Percentiles rank a stretch among this genome's conserved stretches.
Evolutionary conservation across 345 rosid genomes (phyloP).

Genomic region (Erodium maritimum): DNA sequence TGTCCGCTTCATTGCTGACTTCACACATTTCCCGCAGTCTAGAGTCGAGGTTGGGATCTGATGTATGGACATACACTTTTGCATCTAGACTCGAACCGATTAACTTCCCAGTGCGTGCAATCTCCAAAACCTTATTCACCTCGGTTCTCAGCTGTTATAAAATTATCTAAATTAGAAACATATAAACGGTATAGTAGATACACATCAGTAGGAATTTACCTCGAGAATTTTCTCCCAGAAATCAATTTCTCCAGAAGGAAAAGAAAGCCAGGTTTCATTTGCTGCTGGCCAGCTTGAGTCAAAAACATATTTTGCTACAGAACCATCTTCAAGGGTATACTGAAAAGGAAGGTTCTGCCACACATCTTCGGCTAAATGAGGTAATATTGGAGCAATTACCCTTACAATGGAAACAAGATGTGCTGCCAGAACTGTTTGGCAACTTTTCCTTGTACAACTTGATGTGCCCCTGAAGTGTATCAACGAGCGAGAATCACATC

Average conservation of each 20-base stretch:
- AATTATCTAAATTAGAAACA: constrained; percentile 8
- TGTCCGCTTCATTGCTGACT: constrained; percentile 58
- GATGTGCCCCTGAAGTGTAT: constrained; percentile 51
- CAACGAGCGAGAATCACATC: constrained; percentile 1
- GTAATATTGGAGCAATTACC: constrained; percentile 78
- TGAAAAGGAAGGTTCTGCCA: constrained; percentile 95
- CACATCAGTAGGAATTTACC: constrained; percentile 24
- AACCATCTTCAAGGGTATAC: constrained; percentile 41
- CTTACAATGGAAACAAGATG: constrained; percentile 73
- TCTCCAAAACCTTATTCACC: constrained; percentile 87
- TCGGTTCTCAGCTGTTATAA: constrained; percentile 77
- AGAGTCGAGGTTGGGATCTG: constrained; percentile 47
- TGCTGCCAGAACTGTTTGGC: constrained; percentile 88
- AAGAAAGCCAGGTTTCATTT: constrained; percentile 52
- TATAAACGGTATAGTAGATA: neutral
- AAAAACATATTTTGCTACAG: constrained; percentile 58
- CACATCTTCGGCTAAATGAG: constrained; percentile 91
- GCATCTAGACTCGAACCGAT: constrained; percentile 96
- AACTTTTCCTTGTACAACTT: constrained; percentile 80
- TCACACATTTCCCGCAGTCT: constrained; percentile 36
- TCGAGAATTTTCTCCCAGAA: constrained; percentile 79
- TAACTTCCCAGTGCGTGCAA: constrained; percentile 67
- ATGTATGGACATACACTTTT: constrained; percentile 53
- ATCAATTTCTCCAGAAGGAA: constrained; percentile 50
- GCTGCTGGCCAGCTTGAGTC: constrained; percentile 72